phyloP scores from a whole-genome alignment of 2,329 filamentous ascomycete genomes.

The Hypoxylon sp. region DNA sequence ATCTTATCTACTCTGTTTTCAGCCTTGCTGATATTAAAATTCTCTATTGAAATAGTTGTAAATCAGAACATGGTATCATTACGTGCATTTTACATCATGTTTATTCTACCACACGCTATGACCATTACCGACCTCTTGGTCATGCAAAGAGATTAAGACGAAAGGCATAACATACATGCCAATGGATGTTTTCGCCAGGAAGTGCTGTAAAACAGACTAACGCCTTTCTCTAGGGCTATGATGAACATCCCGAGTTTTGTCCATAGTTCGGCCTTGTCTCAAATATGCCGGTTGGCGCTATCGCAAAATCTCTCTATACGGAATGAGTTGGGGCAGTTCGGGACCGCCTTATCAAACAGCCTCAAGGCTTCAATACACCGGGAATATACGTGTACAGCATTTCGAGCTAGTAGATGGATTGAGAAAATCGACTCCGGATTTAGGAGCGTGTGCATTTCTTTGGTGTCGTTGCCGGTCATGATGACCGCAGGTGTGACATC shows the following conservation, averaged over 20 bases:
- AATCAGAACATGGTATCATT: background rate
- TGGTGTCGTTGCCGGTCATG: constrained; percentile 27
- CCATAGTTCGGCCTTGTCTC: constrained; percentile 42
- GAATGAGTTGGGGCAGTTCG: constrained; percentile 27
- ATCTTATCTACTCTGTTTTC: constrained; percentile 13
- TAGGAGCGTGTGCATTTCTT: constrained; percentile 7
- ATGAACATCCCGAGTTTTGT: constrained; percentile 52
- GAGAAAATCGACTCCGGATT: constrained; percentile 19
- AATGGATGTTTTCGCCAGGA: constrained; percentile 17
- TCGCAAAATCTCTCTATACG: constrained; percentile 37
- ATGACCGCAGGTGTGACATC: constrained; percentile 41
- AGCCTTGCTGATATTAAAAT: constrained; percentile 28
- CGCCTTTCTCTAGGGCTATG: constrained; percentile 36
- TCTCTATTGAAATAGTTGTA: background rate
- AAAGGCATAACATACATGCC: constrained; percentile 28
- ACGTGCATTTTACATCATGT: constrained; percentile 7
- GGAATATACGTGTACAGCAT: constrained; percentile 13
- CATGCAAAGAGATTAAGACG: constrained; percentile 20
- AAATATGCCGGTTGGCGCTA: constrained; percentile 41
- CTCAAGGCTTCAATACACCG: constrained; percentile 8
- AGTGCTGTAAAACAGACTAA: constrained; percentile 33
- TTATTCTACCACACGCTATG: constrained; percentile 1
- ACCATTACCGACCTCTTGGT: constrained; percentile 9
- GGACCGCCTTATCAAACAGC: constrained; percentile 26
- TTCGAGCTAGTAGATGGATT: constrained; percentile 1